Evolutionary conservation across 2,329 filamentous ascomycete species (phyloP).

Genomic region (Fusarium sp.): DNA sequence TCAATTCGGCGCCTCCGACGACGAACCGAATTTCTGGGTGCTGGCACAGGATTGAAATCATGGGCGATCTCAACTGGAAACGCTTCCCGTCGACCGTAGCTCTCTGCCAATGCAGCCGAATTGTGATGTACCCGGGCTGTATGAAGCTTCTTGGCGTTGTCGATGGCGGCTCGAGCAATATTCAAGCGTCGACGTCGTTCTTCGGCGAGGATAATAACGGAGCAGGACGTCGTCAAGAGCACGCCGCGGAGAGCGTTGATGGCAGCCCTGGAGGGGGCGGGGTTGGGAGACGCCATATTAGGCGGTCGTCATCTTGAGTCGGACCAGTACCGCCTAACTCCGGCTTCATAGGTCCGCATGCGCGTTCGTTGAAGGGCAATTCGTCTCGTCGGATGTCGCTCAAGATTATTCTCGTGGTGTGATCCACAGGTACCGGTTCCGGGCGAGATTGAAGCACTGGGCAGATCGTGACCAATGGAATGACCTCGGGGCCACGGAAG

Average conservation of each 20-base stretch:
- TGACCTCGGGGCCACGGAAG: constrained; percentile 7
- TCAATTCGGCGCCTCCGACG: constrained; percentile 43
- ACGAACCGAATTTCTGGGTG: constrained; percentile 44
- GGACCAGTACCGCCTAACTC: constrained; percentile 12
- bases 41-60: constrained; percentile 39
- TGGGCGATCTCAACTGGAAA: constrained; percentile 42
- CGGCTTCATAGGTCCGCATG: constrained; percentile 4
- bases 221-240: constrained; percentile 69
- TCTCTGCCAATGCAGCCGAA: constrained; percentile 45
- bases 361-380: constrained; percentile 30
- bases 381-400: constrained; percentile 41
- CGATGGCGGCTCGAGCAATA: constrained; percentile 61
- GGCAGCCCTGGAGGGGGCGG: constrained; percentile 67
- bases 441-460: constrained; percentile 18
- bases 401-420: constrained; percentile 36
- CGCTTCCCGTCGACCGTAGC: constrained; percentile 40
- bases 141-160: constrained; percentile 66
- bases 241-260: constrained; percentile 68
- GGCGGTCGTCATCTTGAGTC: constrained; percentile 44
- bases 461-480: constrained; percentile 16
- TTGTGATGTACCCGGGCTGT: constrained; percentile 51
- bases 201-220: constrained; percentile 66
- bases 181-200: constrained; percentile 68
- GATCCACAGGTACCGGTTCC: constrained; percentile 27
- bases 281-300: constrained; percentile 60